Evolutionary conservation across 148 eudicot species (phyloP), one percentile per base, ranked within the genome.

Genomic region (Polygonum maritimum): DNA sequence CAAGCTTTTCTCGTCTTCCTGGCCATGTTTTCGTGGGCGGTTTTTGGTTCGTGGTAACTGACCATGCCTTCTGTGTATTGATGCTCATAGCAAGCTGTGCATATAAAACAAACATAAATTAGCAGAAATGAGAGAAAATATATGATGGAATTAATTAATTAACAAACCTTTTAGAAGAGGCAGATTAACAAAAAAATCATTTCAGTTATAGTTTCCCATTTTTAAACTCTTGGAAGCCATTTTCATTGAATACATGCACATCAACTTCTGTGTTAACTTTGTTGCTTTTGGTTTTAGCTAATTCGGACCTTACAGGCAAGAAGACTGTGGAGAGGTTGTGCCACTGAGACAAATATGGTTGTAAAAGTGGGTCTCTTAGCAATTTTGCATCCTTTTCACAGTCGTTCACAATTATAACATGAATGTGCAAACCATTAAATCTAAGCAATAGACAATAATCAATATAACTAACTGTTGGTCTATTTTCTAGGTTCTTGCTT

Each of bases 401-500:
- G 71, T 62, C 39, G 33, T 35, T 35, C 39, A 55, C n/a, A 47
- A 57, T 12, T 19, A 36, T 45, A 70, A 75, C 69, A 35, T 41
- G 1, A 74, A 11, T 22, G 35, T 52, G 14, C 26, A n/a, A 33
- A 47, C 38, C n/a, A 72, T 5, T n/a, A 21, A 33, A 79, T 13
- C 35, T 40, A 71, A 38, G 36, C 31, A 33, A 40, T 51, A 21
- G 75, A 22, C 26, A 22, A 26, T 26, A 48, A 49, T 14, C 21
- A 35, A 4, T 41, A 74, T 18, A 51, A 58, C 12, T 1, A 87
- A 87, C 87, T 33, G 89, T 87, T 75, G 89, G 89, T 82, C 89
- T 84, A 45, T 82, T 82, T 78, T 87, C 87, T 0, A 87, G 89
- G 79, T 76, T 87, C 67, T 87, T 87, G 77, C 89, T 84, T 12